These are phyloP conservation scores for Cantharellus cinnabarinus DNA, from an alignment of 768 basidiomycete species.

Conservation along the genomic window DNA sequence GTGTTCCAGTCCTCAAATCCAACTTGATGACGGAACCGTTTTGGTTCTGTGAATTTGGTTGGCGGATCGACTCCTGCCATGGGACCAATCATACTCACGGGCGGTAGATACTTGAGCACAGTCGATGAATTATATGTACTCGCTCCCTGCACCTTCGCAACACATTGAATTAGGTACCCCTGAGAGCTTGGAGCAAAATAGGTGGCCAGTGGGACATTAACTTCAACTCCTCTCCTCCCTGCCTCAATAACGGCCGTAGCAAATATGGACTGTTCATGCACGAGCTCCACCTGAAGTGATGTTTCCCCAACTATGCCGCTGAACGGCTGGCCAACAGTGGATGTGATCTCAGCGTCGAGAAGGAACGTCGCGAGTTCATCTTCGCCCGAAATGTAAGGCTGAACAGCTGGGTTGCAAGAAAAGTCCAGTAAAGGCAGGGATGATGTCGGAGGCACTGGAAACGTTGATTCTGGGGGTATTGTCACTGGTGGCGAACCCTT, in stretches of 20 bases:
- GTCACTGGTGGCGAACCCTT: conserved; percentile 1
- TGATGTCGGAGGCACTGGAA: conserved; percentile 1
- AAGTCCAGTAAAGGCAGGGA: background rate
- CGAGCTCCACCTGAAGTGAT: background rate
- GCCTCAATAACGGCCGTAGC: background rate
- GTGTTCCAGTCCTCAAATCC: conserved; percentile 13
- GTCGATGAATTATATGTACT: conserved; percentile 28
- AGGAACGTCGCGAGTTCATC: background rate
- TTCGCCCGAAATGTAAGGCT: background rate
- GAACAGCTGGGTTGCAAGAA: background rate
- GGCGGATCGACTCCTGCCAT: no score
- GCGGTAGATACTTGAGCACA: conserved; percentile 15
- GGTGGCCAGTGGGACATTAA: background rate
- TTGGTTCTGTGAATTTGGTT: conserved; percentile 16
- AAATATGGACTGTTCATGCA: background rate
- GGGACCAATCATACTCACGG: no score
- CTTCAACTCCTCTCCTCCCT: background rate
- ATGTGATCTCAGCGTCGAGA: conserved; percentile 1
- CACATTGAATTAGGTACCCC: background rate
- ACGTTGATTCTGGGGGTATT: background rate
- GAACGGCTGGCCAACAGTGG: conserved; percentile 1
- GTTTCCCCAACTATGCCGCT: background rate
- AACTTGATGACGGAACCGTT: conserved; percentile 14
- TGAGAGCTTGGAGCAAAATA: background rate
- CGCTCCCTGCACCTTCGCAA: background rate